Evolutionary conservation across 2,329 filamentous ascomycete species (phyloP).

Genomic region (Capronia americana): DNA sequence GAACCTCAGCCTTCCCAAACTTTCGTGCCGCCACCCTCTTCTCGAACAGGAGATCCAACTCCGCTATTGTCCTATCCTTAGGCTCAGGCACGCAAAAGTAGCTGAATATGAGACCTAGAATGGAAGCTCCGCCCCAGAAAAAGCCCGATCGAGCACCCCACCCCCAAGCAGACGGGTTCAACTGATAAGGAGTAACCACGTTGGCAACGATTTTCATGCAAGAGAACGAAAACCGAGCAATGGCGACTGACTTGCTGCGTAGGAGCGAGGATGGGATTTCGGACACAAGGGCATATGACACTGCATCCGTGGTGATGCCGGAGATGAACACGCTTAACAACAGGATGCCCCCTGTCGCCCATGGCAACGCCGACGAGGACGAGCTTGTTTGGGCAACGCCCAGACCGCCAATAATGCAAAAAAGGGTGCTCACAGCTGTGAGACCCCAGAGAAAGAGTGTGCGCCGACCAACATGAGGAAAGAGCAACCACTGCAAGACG

Average conservation of each 20-base stretch:
- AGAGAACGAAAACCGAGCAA: slow-evolving; percentile 59
- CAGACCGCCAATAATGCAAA: slow-evolving; percentile 43
- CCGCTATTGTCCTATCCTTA: slow-evolving; percentile 49
- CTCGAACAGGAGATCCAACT: slow-evolving; percentile 53
- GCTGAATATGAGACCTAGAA: slow-evolving; percentile 46
- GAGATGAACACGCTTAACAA: slow-evolving; percentile 62
- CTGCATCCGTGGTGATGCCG: slow-evolving; percentile 60
- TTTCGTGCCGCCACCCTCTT: slow-evolving; percentile 46
- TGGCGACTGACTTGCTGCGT: slow-evolving; percentile 60
- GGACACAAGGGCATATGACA: slow-evolving; percentile 56
- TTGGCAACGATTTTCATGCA: slow-evolving; percentile 51
- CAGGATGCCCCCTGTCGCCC: slow-evolving; percentile 54
- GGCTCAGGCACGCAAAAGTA: slow-evolving; percentile 53
- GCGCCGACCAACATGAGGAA: slow-evolving; percentile 48
- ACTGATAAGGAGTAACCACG: slow-evolving; percentile 40
- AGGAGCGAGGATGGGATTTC: slow-evolving; percentile 62
- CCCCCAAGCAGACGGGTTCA: slow-evolving; percentile 44
- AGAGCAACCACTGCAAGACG: slow-evolving; percentile 49
- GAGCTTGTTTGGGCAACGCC: slow-evolving; percentile 24
- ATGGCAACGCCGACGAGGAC: slow-evolving; percentile 40
- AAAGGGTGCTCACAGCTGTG: slow-evolving; percentile 39
- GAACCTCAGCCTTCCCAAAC: slow-evolving; percentile 38
- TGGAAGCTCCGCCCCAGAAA: slow-evolving; percentile 49
- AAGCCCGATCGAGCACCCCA: slow-evolving; percentile 47
- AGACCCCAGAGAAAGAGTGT: slow-evolving; percentile 48